Evolutionary conservation across 768 basidiomycete genomes (phyloP).

Genomic region (Kwoniella sp.): DNA sequence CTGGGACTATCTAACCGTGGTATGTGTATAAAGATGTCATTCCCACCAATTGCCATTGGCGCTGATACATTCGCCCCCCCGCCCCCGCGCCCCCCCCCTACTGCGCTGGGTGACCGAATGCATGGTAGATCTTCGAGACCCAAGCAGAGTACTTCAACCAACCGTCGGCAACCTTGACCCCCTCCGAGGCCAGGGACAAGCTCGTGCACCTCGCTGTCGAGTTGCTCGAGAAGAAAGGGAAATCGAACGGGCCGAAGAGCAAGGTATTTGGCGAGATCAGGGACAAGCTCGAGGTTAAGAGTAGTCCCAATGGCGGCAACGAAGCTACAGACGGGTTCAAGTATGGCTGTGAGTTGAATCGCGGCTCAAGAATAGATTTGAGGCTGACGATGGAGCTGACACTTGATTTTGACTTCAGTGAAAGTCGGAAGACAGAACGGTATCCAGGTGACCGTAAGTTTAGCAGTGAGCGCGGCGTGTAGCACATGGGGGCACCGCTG

Average conservation of each 20-base stretch:
- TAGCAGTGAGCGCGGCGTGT: no score
- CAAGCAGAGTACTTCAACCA: slow-evolving; percentile 82
- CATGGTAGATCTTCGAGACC: slow-evolving; percentile 70
- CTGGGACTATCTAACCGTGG: slow-evolving; percentile 74
- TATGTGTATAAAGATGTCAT: slow-evolving; percentile 54
- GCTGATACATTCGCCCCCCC: neutral
- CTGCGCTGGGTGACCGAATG: neutral
- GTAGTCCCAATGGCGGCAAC: slow-evolving; percentile 74
- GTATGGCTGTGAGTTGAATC: slow-evolving; percentile 69
- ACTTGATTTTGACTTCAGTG: slow-evolving; percentile 62
- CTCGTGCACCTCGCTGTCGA: slow-evolving; percentile 59
- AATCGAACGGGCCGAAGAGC: slow-evolving; percentile 64
- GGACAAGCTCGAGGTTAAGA: slow-evolving; percentile 67
- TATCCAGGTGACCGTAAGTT: slow-evolving; percentile 86
- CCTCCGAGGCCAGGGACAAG: slow-evolving; percentile 72
- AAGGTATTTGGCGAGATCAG: slow-evolving; percentile 63
- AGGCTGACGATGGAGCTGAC: neutral
- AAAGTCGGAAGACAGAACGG: slow-evolving; percentile 89
- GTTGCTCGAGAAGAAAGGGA: slow-evolving; percentile 39
- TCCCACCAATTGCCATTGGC: no score
- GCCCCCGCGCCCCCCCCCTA: neutral
- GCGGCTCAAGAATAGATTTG: neutral
- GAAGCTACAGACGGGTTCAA: slow-evolving; percentile 83
- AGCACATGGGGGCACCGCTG: no score
- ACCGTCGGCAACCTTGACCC: slow-evolving; percentile 68